Conservation (phyloP, 129 eudicot species). For the Chrysanthemum seticuspe region DNA sequence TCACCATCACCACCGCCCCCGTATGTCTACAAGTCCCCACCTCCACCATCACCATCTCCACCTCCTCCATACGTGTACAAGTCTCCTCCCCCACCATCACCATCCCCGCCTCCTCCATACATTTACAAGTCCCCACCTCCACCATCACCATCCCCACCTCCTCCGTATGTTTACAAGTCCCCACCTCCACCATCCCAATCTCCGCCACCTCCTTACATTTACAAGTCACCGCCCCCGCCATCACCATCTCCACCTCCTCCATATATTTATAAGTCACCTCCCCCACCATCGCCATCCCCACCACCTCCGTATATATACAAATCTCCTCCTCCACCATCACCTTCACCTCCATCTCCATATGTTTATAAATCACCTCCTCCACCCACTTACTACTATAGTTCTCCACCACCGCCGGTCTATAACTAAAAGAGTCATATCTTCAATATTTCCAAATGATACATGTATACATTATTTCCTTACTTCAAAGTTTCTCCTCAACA, state of each 20-base stretch:
- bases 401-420: conserved; percentile 9
- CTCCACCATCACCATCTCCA: conserved; percentile 22
- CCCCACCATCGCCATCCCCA: conserved; percentile 24
- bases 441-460: conserved; percentile 15
- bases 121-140: conserved; percentile 17
- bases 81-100: conserved; percentile 28
- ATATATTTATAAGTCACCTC: conserved; percentile 24
- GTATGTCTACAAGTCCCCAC: conserved; percentile 21
- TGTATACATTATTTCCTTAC: background rate
- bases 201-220: conserved; percentile 24
- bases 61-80: conserved; percentile 12
- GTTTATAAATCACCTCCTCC: conserved; percentile 24
- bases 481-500: conserved; percentile 13
- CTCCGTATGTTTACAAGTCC: background rate
- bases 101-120: conserved; percentile 32
- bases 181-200: conserved; percentile 28
- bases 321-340: conserved; percentile 17
- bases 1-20: conserved; percentile 24
- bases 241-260: conserved; percentile 22
- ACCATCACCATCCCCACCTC: conserved; percentile 13
- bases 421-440: conserved; percentile 11
- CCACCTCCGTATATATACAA: conserved; percentile 16
- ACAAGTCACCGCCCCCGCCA: conserved; percentile 27
- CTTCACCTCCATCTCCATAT: background rate
- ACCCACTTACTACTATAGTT: background rate